These are phyloP conservation scores for Colletotrichum theobromicola DNA, from an alignment of 2,329 filamentous ascomycete species.

Conservation along the genomic window DNA sequence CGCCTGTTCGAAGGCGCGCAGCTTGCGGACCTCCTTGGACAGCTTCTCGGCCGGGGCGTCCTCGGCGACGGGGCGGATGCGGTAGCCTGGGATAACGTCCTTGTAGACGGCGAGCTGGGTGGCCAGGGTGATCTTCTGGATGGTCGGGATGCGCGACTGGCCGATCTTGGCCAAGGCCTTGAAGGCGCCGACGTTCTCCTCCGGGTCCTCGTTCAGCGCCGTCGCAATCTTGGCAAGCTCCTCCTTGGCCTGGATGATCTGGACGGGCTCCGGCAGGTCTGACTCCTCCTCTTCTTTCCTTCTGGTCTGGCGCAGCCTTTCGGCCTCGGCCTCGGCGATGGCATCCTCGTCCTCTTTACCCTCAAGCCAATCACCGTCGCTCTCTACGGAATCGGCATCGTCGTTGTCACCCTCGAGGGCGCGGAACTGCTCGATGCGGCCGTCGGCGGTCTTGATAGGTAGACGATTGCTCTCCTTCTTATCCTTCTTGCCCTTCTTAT, in stretches of 20 bases:
- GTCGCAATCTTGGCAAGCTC: slow-evolving; percentile 85
- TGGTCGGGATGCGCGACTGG: slow-evolving; percentile 69
- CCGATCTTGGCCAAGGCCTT: slow-evolving; percentile 79
- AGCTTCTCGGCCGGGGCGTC: slow-evolving; percentile 79
- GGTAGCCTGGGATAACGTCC: slow-evolving; percentile 94
- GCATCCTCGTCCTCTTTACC: slow-evolving; percentile 64
- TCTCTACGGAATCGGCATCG: slow-evolving; percentile 62
- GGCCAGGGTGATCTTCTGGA: slow-evolving; percentile 85
- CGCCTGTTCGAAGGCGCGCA: slow-evolving; percentile 86
- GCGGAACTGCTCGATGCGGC: slow-evolving; percentile 67
- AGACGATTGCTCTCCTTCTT: slow-evolving; percentile 75
- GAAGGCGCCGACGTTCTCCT: slow-evolving; percentile 84
- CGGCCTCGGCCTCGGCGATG: slow-evolving; percentile 42
- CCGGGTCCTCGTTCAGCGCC: slow-evolving; percentile 87
- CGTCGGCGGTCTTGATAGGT: slow-evolving; percentile 86
- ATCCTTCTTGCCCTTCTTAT: slow-evolving; percentile 77
- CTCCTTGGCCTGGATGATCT: slow-evolving; percentile 88
- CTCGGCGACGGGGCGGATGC: slow-evolving; percentile 83
- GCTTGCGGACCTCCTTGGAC: slow-evolving; percentile 86
- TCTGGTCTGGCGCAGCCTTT: slow-evolving; percentile 45
- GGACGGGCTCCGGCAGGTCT: slow-evolving; percentile 74
- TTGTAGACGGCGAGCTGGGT: slow-evolving; percentile 92
- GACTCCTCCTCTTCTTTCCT: slow-evolving; percentile 54
- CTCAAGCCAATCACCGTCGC: slow-evolving; percentile 69
- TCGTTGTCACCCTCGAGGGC: slow-evolving; percentile 61